These are phyloP conservation scores for Xylaria curta DNA, from an alignment of 495 filamentous ascomycete genomes.

Conservation along the genomic window DNA sequence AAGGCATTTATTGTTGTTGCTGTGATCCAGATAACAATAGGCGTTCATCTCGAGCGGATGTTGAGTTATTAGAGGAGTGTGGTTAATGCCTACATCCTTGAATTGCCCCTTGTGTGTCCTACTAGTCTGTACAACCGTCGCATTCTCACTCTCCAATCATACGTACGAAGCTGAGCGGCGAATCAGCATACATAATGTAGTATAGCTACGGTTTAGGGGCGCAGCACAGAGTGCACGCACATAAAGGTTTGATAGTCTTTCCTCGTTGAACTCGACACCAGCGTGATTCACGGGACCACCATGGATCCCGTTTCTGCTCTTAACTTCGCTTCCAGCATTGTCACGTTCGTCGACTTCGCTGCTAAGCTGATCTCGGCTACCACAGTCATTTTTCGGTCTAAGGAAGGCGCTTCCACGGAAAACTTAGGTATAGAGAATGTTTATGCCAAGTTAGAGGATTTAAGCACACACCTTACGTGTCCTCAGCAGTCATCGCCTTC, in stretches of 20 bases:
- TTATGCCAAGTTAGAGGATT: slow-evolving; percentile 2
- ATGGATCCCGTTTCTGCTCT: background rate
- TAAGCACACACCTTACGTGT: background rate
- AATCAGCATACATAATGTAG: background rate
- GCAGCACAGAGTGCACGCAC: background rate
- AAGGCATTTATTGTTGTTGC: background rate
- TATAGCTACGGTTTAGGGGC: background rate
- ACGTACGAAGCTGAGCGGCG: background rate
- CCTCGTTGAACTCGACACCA: background rate
- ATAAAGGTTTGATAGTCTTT: background rate
- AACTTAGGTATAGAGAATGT: background rate
- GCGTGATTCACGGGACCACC: background rate
- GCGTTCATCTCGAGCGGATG: background rate
- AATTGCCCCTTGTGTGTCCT: no score
- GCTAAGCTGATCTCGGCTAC: background rate
- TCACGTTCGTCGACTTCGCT: background rate
- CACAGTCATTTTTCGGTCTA: background rate
- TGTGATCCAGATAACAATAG: background rate
- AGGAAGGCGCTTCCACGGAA: background rate
- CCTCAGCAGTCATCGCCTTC: background rate
- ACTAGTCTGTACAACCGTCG: background rate
- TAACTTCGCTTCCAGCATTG: background rate
- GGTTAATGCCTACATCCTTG: background rate
- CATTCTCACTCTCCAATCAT: background rate
- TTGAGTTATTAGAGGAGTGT: background rate